Conservation (phyloP, 2,329 filamentous ascomycete species). For the Coniosporium tulheliwenetii region DNA sequence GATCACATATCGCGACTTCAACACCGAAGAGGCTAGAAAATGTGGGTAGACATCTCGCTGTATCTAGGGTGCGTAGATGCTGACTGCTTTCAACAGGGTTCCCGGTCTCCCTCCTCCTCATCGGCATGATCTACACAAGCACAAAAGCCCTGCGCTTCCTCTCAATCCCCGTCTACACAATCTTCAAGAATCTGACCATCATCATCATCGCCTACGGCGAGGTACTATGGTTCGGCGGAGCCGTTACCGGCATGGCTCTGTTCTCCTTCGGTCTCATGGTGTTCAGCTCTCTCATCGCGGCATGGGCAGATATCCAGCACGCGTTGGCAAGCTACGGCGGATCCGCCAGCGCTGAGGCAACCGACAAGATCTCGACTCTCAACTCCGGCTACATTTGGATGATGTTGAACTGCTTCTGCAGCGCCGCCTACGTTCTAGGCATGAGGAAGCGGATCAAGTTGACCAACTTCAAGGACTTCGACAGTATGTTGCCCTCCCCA, state of each 20-base stretch:
- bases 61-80: background rate
- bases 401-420: constrained; percentile 91
- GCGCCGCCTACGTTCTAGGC: constrained; percentile 71
- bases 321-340: constrained; percentile 50
- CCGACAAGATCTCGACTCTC: constrained; percentile 68
- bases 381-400: constrained; percentile 97
- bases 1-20: constrained; percentile 75
- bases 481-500: constrained; percentile 52
- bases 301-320: constrained; percentile 92
- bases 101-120: constrained; percentile 84
- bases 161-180: constrained; percentile 96
- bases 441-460: constrained; percentile 99
- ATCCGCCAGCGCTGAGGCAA: constrained; percentile 39
- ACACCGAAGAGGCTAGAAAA: constrained; percentile 76
- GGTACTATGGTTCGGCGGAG: constrained; percentile 94
- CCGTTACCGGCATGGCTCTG: constrained; percentile 71
- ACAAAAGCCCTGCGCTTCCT: constrained; percentile 93
- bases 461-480: constrained; percentile 99
- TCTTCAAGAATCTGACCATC: constrained; percentile 99
- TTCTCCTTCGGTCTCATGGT: constrained; percentile 97
- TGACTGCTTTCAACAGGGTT: constrained; percentile 49
- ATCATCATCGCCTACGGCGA: constrained; percentile 98
- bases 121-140: constrained; percentile 98
- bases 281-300: constrained; percentile 80
- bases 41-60: constrained; percentile 37